A percentile compares a stretch with the other conserved stretches of the same genome.
phyloP scores from a whole-genome alignment of 208 protist species.

The Wallacemonas sp. region DNA sequence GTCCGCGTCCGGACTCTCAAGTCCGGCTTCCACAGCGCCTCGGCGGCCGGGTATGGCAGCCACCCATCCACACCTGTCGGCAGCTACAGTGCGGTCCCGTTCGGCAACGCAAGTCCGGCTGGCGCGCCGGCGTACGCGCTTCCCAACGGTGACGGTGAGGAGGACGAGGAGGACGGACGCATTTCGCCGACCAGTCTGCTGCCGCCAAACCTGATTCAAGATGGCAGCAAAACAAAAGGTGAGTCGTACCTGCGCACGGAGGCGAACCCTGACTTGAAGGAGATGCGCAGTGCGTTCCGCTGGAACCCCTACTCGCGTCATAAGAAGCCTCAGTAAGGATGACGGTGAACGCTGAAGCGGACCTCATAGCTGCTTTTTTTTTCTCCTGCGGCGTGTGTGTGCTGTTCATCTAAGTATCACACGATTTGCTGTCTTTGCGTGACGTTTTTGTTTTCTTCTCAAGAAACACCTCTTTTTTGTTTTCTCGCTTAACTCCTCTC shows the following conservation, averaged over 20 bases:
- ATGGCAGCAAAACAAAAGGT: constrained; percentile 37
- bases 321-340: constrained; percentile 13
- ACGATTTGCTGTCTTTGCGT: too few species aligned
- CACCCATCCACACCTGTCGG: constrained; percentile 6
- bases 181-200: constrained; percentile 40
- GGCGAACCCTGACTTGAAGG: constrained; percentile 19
- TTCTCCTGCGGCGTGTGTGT: too few species aligned
- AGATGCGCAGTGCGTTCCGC: constrained; percentile 35
- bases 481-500: too few species aligned
- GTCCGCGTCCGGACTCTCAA: constrained; percentile 4
- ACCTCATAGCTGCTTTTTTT: too few species aligned
- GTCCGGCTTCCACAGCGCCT: too few species aligned
- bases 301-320: constrained; percentile 42
- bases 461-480: too few species aligned
- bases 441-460: too few species aligned
- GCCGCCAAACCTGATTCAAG: constrained; percentile 33
- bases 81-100: neutral
- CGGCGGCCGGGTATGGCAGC: too few species aligned
- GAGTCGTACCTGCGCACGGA: constrained; percentile 33
- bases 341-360: neutral
- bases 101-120: too few species aligned
- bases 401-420: too few species aligned
- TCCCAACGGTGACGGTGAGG: too few species aligned
- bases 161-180: neutral
- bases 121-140: too few species aligned